phyloP scores from a whole-genome alignment of 176 grass and related monocot genomes.

The Rhynchospora tenuis region DNA sequence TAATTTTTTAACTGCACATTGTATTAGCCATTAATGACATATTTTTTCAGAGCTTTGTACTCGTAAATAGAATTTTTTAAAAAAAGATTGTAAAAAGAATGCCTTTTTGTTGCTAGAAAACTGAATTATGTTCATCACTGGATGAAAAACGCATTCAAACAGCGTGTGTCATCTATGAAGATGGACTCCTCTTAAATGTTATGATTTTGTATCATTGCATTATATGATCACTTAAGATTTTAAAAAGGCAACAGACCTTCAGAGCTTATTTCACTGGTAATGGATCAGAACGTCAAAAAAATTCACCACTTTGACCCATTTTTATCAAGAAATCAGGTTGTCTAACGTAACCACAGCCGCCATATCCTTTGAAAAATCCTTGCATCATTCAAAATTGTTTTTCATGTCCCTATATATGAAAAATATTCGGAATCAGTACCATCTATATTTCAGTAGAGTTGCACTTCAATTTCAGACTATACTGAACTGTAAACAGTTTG shows the following conservation, averaged over 20 bases:
- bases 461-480: not conserved
- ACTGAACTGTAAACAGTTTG: not conserved
- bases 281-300: constrained; percentile 56
- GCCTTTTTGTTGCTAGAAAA: not conserved
- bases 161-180: too few species aligned
- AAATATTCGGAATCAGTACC: not conserved
- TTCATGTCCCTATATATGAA: constrained; percentile 55
- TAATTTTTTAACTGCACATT: not conserved
- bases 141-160: too few species aligned
- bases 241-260: constrained; percentile 39
- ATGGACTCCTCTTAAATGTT: not conserved
- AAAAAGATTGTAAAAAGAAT: not conserved
- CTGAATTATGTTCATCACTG: not conserved
- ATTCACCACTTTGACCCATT: constrained; percentile 39
- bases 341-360: constrained; percentile 75
- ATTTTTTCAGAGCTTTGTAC: not conserved
- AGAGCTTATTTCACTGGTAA: constrained; percentile 68
- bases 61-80: not conserved
- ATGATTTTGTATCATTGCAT: not conserved
- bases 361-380: constrained; percentile 90
- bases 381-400: constrained; percentile 78
- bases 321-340: constrained; percentile 80
- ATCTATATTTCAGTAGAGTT: not conserved
- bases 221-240: not conserved
- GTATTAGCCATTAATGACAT: not conserved